Evolutionary conservation across 306 rosid species (phyloP).

Genomic region (Malus orientalis): DNA sequence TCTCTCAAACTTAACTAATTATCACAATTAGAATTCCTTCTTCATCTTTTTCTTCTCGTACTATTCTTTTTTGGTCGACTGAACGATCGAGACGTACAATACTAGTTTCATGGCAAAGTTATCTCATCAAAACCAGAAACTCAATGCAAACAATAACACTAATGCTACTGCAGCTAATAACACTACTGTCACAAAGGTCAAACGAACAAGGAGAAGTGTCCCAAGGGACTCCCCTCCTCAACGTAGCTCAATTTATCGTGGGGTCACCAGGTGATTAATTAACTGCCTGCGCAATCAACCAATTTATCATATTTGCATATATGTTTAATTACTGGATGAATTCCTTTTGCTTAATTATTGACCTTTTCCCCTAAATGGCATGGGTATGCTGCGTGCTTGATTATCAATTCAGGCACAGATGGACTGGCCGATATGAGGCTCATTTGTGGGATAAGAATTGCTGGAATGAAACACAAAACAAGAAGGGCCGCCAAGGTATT

Average conservation of each 20-base stretch:
- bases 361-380: too few species aligned
- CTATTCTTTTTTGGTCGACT: neutral
- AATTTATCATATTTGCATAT: neutral
- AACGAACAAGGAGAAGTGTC: conserved; percentile 54
- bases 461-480: conserved; percentile 79
- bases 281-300: neutral
- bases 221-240: conserved; percentile 73
- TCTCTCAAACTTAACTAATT: neutral
- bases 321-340: neutral
- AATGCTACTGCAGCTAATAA: neutral
- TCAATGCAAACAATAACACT: conserved; percentile 8
- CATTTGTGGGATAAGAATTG: conserved; percentile 88
- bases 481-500: conserved; percentile 82
- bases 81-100: neutral
- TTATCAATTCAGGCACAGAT: conserved; percentile 43
- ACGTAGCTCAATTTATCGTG: conserved; percentile 70
- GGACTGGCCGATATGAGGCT: conserved; percentile 90
- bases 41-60: neutral
- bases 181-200: conserved; percentile 25
- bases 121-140: conserved; percentile 31
- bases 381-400: too few species aligned
- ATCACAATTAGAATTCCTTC: neutral
- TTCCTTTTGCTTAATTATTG: neutral
- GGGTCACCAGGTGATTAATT: conserved; percentile 57
- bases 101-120: conserved; percentile 41